Evolutionary conservation across 2,329 filamentous ascomycete species (phyloP).

Genomic region (Colletotrichum aenigma): DNA sequence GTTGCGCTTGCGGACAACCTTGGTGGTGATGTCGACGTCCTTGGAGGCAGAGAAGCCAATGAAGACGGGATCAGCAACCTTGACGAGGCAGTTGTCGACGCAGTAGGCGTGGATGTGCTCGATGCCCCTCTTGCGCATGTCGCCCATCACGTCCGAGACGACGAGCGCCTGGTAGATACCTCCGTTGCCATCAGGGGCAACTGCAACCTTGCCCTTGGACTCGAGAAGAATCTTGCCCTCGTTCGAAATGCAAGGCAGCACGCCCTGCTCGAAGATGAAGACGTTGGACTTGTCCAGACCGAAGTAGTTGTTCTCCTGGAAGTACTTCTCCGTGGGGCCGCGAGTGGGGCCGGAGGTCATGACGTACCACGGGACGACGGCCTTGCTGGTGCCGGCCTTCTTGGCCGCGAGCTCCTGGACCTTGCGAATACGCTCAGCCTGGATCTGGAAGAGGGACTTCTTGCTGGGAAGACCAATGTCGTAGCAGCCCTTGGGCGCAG

Average conservation of each 20-base stretch:
- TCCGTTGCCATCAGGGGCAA: conserved; percentile 96
- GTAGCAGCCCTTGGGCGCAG: conserved; percentile 95
- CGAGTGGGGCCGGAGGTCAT: conserved; percentile 98
- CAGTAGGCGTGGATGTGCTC: conserved; percentile 98
- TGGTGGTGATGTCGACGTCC: conserved; percentile 93
- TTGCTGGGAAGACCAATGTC: conserved; percentile 91
- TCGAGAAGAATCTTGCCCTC: conserved; percentile 97
- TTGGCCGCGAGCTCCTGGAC: conserved; percentile 81
- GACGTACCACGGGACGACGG: conserved; percentile 93
- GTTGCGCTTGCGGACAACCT: conserved; percentile 98
- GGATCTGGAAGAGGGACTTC: conserved; percentile 97
- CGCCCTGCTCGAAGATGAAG: conserved; percentile 93
- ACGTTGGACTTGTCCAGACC: conserved; percentile 87
- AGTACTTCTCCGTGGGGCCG: conserved; percentile 91
- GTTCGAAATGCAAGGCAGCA: conserved; percentile 95
- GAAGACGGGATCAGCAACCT: conserved; percentile 96
- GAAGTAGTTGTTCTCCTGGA: conserved; percentile 88
- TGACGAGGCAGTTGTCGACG: conserved; percentile 98
- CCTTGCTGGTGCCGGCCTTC: conserved; percentile 57
- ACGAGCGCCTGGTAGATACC: conserved; percentile 94
- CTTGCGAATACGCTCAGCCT: conserved; percentile 91
- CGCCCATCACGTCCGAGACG: conserved; percentile 77
- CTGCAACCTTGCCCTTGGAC: conserved; percentile 86
- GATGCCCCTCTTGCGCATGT: conserved; percentile 89
- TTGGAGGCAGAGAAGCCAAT: conserved; percentile 90